Base-by-base conservation (phyloP, 1,139 yeast genomes). In the Geotrichum reessii region DNA sequence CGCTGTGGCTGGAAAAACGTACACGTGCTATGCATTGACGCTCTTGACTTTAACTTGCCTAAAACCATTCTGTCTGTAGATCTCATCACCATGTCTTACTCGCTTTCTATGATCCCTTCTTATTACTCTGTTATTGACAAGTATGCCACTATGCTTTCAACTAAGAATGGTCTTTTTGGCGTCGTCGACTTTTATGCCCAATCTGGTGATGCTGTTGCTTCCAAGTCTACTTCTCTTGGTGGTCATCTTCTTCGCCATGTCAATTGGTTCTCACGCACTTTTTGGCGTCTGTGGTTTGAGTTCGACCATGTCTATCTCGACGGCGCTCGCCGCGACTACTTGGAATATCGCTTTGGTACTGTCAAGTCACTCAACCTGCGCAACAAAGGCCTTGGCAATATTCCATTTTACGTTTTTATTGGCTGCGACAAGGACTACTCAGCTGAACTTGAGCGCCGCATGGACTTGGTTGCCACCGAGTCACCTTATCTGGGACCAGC, bases 211-310 rank as follows among this genome's bases (percentile, higher is more conserved):
- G 83, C 85, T 52, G 77, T 83, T 7, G 76, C 83, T 65, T 92
- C 92, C n/a, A 80, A 88, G 69, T 79, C 84, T 58, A 83, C 86
- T 67, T 85, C 92, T 7, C 74, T 87, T 47, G 95, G 95, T 56
- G 95, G 95, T 8, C 75, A 84, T 63, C 79, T 80, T 37, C 81
- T 83, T 66, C 78, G 95, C 69, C 86, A 86, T 69, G 85, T 83
- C 63, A 85, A 90, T 47, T 87, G 95, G 95, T 64, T 85, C 58
- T 78, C 82, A 58, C 78, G 95, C 69, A 86, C 88, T 50, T 87
- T 87, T 70, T 87, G 96, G 96, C 80, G 91, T 69, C 76, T 85
- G 58, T 87, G 96, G 96, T 87, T 87, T 72, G 96, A 87, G 72
- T 86, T 87, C 58, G 96, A 87, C 71, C 81, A 85, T 64, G 95